Evolutionary conservation across 108 stramenopile genomes (phyloP), one percentile per base, ranked within the genome.

Genomic region (Aureococcus anophagefferens): DNA sequence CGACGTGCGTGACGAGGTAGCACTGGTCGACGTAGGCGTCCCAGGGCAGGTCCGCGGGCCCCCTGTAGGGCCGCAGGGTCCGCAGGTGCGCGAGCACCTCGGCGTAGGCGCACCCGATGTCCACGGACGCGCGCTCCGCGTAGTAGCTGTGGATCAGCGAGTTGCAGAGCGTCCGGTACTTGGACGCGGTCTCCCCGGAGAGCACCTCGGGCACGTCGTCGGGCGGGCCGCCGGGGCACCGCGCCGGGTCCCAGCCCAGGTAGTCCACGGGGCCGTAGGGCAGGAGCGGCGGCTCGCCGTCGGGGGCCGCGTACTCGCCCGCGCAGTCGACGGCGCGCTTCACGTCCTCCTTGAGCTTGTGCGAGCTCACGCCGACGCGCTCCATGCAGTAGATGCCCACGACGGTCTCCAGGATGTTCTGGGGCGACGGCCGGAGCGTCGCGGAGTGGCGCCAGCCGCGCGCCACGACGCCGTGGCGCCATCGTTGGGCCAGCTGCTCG

Each of bases 1-100:
- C 66, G 33, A 74, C 68, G 40, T 74, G 73, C 17, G 73, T 67
- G 30, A 73, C 66, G 32, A 74, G 73, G 73, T 74, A 74, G 73
- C 66, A 67, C 66, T 74, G 66, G 35, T 74, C 66, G 16, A 44
- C 65, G 62, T 74, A 74, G 32, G 18, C 30, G 33, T 35, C 33
- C 66, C 66, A 67, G 11, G 25, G 13, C 30, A 74, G 66, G 14
- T 67, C 73, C 3, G 4, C 34, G 36, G 35, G 73, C n/a, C 36
- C 66, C 36, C 29, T 34, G 66, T 74, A 74, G 7, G 73, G 73
- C 4, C 73, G 35, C 25, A 74, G 28, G 21, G 51, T 25, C 21
- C 3, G 7, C 25, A 59, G 21, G 17, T 59, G 17, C 21, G 21
- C 21, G 3, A 63, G 15, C 4, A 65, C 37, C 4, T 65, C 64